These are phyloP conservation scores for Curvularia sp. DNA, from an alignment of 2,329 filamentous ascomycete genomes.

Conservation along the genomic window DNA sequence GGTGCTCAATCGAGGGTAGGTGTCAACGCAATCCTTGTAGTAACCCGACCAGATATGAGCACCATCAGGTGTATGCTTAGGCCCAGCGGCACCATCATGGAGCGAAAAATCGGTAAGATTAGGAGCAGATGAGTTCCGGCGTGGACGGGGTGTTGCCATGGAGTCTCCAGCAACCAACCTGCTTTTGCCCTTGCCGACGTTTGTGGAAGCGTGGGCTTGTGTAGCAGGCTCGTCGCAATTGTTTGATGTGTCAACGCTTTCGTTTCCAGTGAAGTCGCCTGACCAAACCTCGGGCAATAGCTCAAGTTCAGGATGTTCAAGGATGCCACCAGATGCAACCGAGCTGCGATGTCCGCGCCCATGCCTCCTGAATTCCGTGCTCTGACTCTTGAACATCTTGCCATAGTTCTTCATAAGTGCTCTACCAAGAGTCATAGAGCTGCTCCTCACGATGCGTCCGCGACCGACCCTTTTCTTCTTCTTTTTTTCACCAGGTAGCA, in stretches of 20 bases:
- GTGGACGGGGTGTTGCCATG: conserved; percentile 35
- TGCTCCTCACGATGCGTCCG: conserved; percentile 69
- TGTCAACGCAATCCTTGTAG: conserved; percentile 45
- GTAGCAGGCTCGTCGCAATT: not conserved
- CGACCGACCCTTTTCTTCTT: conserved; percentile 66
- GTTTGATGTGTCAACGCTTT: not conserved
- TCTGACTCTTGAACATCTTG: conserved; percentile 52
- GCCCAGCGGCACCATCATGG: conserved; percentile 22
- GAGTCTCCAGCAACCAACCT: conserved; percentile 30
- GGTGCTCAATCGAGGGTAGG: conserved; percentile 34
- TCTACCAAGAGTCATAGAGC: conserved; percentile 52
- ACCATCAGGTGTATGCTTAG: conserved; percentile 23
- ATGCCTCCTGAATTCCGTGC: conserved; percentile 47
- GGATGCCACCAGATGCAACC: conserved; percentile 51
- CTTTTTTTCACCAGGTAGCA: conserved; percentile 38
- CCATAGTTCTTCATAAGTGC: conserved; percentile 54
- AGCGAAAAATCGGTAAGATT: conserved; percentile 22
- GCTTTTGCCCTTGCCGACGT: conserved; percentile 17
- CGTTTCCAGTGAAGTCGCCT: conserved; percentile 19
- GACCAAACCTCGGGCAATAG: conserved; percentile 51
- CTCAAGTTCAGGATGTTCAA: conserved; percentile 58
- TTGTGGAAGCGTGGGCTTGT: not conserved
- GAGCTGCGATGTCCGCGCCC: conserved; percentile 56
- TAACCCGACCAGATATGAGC: conserved; percentile 46
- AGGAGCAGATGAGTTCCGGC: conserved; percentile 32